phyloP scores from a whole-genome alignment of 352 stramenopile species.

The Pythium sp. region DNA sequence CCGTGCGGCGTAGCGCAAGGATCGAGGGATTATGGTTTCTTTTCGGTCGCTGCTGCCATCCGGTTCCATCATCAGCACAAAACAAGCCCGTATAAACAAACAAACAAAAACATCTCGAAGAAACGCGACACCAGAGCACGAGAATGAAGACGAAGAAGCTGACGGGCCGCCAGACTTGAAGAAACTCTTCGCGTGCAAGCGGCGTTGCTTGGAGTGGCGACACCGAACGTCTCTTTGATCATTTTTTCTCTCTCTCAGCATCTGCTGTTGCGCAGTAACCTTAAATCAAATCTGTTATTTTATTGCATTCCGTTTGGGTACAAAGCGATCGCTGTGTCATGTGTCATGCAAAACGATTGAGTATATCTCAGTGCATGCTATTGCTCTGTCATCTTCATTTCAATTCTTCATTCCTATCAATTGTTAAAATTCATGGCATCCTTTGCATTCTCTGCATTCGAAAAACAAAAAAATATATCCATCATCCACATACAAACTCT shows the following conservation, averaged over 20 bases:
- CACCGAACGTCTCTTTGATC: not conserved
- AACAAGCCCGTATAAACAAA: slow-evolving; percentile 1
- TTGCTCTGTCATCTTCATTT: not conserved
- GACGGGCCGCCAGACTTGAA: not conserved
- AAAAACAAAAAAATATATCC: slow-evolving; percentile 4
- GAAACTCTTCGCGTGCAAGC: not conserved
- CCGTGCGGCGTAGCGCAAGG: not conserved
- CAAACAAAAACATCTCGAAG: not conserved
- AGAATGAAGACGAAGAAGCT: slow-evolving; percentile 2
- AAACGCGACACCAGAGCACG: not conserved
- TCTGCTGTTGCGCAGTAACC: slow-evolving; percentile 9
- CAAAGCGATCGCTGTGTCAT: not conserved
- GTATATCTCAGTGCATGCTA: too few species aligned
- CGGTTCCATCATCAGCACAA: not conserved
- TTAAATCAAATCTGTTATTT: slow-evolving; percentile 22
- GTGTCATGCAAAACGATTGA: not conserved
- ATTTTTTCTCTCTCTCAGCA: not conserved
- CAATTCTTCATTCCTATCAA: not conserved
- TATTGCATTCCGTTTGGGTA: slow-evolving; percentile 9
- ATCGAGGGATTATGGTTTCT: too few species aligned
- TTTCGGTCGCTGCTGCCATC: too few species aligned
- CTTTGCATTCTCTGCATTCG: not conserved
- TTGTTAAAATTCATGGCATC: not conserved
- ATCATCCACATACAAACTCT: slow-evolving; percentile 7
- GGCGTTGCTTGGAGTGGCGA: not conserved